Evolutionary conservation across 225 moss, liverwort and hornwort species (phyloP), one percentile per base, ranked within the genome.

Genomic region (Straminergon stramineum): DNA sequence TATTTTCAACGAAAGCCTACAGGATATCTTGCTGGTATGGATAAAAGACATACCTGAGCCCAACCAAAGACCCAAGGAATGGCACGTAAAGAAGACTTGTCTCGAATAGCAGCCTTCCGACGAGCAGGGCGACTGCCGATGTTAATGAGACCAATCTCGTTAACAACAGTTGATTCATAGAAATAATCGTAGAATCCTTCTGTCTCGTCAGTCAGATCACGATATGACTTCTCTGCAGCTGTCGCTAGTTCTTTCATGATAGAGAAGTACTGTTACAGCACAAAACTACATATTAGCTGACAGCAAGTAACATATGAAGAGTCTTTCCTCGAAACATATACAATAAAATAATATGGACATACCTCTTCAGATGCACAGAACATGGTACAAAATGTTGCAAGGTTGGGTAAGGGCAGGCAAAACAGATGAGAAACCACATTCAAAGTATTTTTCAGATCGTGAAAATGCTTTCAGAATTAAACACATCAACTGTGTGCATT

Each of bases 51-150:
- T 74, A 99, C 99, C 97, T 99, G 99, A 87, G 99, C 99, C 99
- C 99, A 97, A 60, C 99, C 96, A 90, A 99, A 99, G 75, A 99
- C 99, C 99, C 99, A 99, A 76, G 99, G 99, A 91, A 99, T 99
- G 55, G 99, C 99, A 86, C 97, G 97, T 90, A 99, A 93, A 52
- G 99, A 99, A 77, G 97, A 93, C 91, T 99, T 99, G 89, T 99
- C 99, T 81, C 99, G 95, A 88, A 99, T 81, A 86, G 94, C 95
- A 85, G 97, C 99, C 87, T 99, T 97, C 10, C 97, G 99, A 87
- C 99, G 96, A 43, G 95, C 70, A 79, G 99, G 99, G 51, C 99
- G 96, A 92, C 97, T 99, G n/a, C 99, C 99, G 82, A 99, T 99
- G 87, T 99, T 99, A 91, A 99, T 99, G 64, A 99, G 97, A 76